These are phyloP conservation scores for Podaxis pistillaris DNA, from an alignment of 768 basidiomycete genomes.

Conservation along the genomic window DNA sequence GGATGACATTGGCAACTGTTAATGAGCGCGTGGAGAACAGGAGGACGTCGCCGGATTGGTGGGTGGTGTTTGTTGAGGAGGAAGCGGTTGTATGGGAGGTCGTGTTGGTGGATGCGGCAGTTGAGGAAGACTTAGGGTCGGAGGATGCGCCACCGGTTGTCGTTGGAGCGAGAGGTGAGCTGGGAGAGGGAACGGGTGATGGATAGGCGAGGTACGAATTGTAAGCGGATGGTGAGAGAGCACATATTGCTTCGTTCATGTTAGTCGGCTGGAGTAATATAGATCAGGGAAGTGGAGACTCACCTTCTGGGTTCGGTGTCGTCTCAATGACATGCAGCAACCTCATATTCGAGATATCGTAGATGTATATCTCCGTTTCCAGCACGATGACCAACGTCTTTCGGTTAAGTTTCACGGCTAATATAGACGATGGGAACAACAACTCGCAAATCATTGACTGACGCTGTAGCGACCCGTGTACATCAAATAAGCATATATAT, in stretches of 20 bases:
- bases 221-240: constrained; percentile 91
- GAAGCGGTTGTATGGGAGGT: constrained; percentile 25
- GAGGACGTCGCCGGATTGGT: constrained; percentile 82
- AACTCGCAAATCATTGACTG: constrained; percentile 99
- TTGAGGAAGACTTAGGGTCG: background rate
- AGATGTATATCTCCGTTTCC: constrained; percentile 98
- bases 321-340: constrained; percentile 97
- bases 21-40: constrained; percentile 92
- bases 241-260: constrained; percentile 10
- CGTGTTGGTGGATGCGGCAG: background rate
- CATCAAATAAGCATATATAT: background rate
- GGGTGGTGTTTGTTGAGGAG: constrained; percentile 24
- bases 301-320: constrained; percentile 92
- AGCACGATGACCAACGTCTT: constrained; percentile 95
- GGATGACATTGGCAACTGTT: constrained; percentile 92
- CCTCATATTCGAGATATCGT: constrained; percentile 98
- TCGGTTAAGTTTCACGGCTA: constrained; percentile 97
- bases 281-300: constrained; percentile 15
- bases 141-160: constrained; percentile 4
- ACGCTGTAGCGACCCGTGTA: constrained; percentile 50
- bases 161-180: constrained; percentile 46
- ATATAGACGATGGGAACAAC: constrained; percentile 93
- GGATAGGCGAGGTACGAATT: constrained; percentile 96
- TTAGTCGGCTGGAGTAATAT: background rate
- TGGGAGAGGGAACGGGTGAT: constrained; percentile 85